Evolutionary conservation across 345 rosid species (phyloP), one percentile per base, ranked within the genome.

Genomic region (Combretum micranthum): DNA sequence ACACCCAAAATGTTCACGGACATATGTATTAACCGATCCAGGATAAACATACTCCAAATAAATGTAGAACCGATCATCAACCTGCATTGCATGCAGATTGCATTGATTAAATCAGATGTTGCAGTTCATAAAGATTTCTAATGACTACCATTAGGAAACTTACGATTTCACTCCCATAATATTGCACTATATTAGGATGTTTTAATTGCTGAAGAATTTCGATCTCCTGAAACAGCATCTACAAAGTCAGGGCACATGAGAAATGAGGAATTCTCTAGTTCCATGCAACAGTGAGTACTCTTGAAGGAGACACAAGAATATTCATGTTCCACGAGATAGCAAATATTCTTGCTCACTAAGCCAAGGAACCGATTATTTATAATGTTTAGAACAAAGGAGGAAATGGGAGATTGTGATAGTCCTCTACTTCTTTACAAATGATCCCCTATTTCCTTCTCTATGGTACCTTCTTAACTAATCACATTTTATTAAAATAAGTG

Each of bases 141-240:
- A 44, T 4, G 20, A 20, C 16, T 26, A 15, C 53, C 12, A 10
- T 20, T 14, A 13, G n/a, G 57, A 22, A 26, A 54, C 83, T 54
- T 62, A 85, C 93, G 17, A 70, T 72, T 70, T 83, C 88, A 73
- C 86, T 72, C 55, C 93, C 86, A 63, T 83, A 80, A 60, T 85
- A 85, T 59, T 77, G 86, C 69, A 85, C 93, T 15, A 85, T 83
- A 72, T 85, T 85, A n/a, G 55, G 86, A 66, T 83, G 88, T 70
- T 70, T 57, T 57, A 80, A 65, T 16, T 72, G 69, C 11, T 32
- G 52, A 37, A 85, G 80, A 66, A 83, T 62, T 66, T 61, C 73
- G 60, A 85, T 83, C 70, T 85, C 93, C 93, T 85, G 78, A 54
- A 75, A 44, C 44, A 53, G 20, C 21, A 19, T n/a, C 20, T 18